phyloP scores from a whole-genome alignment of 768 basidiomycete species.

The Suillus placidus region DNA sequence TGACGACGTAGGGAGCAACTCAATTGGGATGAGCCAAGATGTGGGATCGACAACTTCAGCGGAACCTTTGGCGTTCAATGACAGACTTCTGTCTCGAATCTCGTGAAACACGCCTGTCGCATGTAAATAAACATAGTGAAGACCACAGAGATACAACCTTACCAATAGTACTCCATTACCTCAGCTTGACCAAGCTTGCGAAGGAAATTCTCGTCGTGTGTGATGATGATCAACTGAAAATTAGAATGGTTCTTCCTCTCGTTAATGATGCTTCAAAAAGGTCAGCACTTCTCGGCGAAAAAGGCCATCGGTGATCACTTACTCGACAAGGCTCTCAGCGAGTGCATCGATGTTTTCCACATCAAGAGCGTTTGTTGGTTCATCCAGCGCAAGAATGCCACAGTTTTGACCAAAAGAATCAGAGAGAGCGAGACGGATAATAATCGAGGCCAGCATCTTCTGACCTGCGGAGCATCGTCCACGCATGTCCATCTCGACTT shows the following conservation, averaged over 20 bases:
- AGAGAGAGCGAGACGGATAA: constrained; percentile 94
- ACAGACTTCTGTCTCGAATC: constrained; percentile 76
- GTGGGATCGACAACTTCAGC: constrained; percentile 36
- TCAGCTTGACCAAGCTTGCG: constrained; percentile 85
- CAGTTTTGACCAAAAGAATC: constrained; percentile 98
- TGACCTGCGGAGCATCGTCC: constrained; percentile 98
- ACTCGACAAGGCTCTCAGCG: constrained; percentile 91
- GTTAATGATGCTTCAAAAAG: constrained; percentile 78
- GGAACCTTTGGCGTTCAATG: constrained; percentile 70
- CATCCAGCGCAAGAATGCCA: constrained; percentile 95
- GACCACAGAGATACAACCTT: constrained; percentile 26
- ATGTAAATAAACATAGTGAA: not conserved
- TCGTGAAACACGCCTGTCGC: constrained; percentile 75
- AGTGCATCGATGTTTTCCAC: constrained; percentile 95
- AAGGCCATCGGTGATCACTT: constrained; percentile 34
- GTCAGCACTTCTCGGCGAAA: constrained; percentile 7
- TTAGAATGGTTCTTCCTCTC: constrained; percentile 87
- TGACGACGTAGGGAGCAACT: not conserved
- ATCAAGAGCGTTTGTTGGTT: constrained; percentile 97
- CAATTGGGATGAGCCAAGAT: not conserved
- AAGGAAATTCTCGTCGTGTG: constrained; percentile 96
- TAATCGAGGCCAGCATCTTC: constrained; percentile 97
- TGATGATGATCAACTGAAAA: constrained; percentile 96
- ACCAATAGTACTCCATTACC: constrained; percentile 97
- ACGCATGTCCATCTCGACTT: constrained; percentile 99